Base-by-base conservation (phyloP, 2,329 filamentous ascomycete genomes). In the Cytospora mali region DNA sequence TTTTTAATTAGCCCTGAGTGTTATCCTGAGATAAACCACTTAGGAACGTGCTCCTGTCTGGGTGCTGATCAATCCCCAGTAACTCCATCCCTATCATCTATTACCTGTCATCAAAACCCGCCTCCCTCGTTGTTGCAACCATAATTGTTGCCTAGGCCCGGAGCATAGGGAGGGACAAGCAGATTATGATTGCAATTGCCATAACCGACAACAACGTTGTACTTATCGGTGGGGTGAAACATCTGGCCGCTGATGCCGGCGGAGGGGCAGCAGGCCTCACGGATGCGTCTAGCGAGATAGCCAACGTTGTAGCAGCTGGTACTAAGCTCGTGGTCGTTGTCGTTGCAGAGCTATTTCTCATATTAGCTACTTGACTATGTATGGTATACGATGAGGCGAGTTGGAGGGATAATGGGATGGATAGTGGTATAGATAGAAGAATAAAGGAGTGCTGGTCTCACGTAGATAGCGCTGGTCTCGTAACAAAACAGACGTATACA, bases 291-390 rank as follows among this genome's bases (percentile, higher is more conserved):
- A 25, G 27, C 50, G 27, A 52, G 25, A 16, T 31, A 52, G 25
- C 50, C 50, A 25, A 52, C 50, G 11, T 52, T 52, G 50, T 52
- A 52, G 50, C 50, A 52, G 50, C 50, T 52, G 50, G 29, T 14
- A 13, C 7, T 6, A 6, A 52, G 5, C 27, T 28, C 27, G 25
- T 52, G 16, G 50, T 52, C 50, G 25, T 52, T 52, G 25, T 52
- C 50, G 50, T 52, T 52, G 50, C 50, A 52, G 25, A 52, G 50
- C 50, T 52, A 25, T 6, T 13, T n/a, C 4, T 23, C 1, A 11
- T 11, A 13, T 52, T 18, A 18, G 50, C 50, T 18, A 31, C 5
- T 23, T 6, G n/a, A n/a, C n/a, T n/a, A n/a, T 13, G 1, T 9
- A 7, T 16, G 18, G 11, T 27, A 21, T 4, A 21, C 16, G 7